Evolutionary conservation across 2,329 filamentous ascomycete species (phyloP), one percentile per base, ranked within the genome.

Genomic region (Paecilomyces sp.): DNA sequence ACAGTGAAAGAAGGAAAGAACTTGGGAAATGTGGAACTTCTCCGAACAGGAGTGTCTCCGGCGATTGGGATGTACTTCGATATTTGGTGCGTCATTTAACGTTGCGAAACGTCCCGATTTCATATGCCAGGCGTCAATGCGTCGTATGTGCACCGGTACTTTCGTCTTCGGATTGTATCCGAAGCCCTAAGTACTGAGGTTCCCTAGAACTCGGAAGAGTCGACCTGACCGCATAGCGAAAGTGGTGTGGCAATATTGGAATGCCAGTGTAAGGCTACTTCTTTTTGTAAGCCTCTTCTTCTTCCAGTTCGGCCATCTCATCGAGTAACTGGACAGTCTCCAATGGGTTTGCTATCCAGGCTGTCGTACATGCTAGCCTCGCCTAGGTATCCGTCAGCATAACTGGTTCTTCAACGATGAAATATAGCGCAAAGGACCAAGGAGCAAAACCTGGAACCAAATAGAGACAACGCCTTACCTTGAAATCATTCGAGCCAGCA

Each of bases 401-500:
- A 30, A 54, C 15, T 13, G 25, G 18, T 47, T 18, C 41, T 55
- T 22, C 22, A 12, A 18, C 12, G 31, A 33, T 31, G n/a, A 52
- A 52, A 18, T 18, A 28, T 28, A 28, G 25, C 25, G 25, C 25
- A 28, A 6, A 28, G 25, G 6, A 28, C 25, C 25, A 6, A 28
- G 31, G 12, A 56, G 55, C 5, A 28, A 24, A 24, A 4, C 25
- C 25, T 6, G 6, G 25, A 28, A 28, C 25, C 25, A 6, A 28
- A 28, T 6, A 28, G 25, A 6, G 25, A 28, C 25, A 6, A 2
- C 6, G 25, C 25, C n/a, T 54, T 61, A 81, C 90, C 79, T 97
- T 96, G 80, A 97, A 99, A 76, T 99, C 94, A 76, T 99, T 99
- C 15, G 92, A 91, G 0, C 92, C 92, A 3, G 93, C 93, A 62